These are phyloP conservation scores for Tinospora cordifolia DNA, from an alignment of 164 flowering plant genomes.

Conservation along the genomic window DNA sequence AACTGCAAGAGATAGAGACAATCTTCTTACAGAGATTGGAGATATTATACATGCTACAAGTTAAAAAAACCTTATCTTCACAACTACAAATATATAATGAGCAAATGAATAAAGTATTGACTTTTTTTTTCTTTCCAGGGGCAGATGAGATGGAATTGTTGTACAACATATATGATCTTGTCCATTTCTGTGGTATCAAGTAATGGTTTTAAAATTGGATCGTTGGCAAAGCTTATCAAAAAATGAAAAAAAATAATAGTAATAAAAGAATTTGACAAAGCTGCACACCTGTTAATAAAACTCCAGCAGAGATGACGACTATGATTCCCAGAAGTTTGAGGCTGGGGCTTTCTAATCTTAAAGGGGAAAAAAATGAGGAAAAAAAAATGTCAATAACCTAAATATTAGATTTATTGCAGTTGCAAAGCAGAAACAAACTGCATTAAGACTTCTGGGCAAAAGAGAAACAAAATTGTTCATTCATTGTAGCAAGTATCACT, in stretches of 20 bases:
- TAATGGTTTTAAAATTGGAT: no score
- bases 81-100: not conserved
- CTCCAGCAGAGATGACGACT: constrained; percentile 65
- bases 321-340: constrained; percentile 83
- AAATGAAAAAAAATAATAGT: not conserved
- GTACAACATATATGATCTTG: not conserved
- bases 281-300: constrained; percentile 67
- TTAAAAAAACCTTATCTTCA: not conserved
- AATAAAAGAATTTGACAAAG: constrained; percentile 2
- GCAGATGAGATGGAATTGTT: not conserved
- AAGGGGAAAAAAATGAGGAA: constrained; percentile 10
- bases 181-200: no score
- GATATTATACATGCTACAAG: not conserved
- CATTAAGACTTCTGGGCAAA: not conserved
- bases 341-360: constrained; percentile 93
- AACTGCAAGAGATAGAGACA: constrained; percentile 41
- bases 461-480: not conserved
- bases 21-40: not conserved
- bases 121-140: not conserved
- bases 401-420: not conserved
- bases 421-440: not conserved
- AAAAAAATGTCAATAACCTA: not conserved
- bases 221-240: not conserved
- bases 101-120: not conserved
- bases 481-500: not conserved